A percentile compares a stretch with the other conserved stretches of the same genome.
These are phyloP conservation scores for Potentilla sterilis DNA, from an alignment of 306 rosid genomes.

Conservation along the genomic window DNA sequence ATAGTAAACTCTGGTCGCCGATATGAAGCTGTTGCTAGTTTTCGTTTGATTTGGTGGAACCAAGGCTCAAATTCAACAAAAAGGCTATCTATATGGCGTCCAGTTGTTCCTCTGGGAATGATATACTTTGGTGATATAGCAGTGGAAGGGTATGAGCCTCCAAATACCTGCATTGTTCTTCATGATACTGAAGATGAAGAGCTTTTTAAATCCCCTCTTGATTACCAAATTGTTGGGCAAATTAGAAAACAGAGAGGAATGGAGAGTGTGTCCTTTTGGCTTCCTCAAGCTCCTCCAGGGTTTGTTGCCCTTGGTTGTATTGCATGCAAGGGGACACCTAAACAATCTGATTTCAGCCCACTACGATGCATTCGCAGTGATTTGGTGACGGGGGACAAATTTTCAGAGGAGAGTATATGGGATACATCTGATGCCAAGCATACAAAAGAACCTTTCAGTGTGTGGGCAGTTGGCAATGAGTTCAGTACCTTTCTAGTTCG, in stretches of 20 bases:
- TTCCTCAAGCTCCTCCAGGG: conserved; percentile 94
- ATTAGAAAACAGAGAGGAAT: conserved; percentile 86
- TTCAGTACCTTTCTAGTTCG: conserved; percentile 84
- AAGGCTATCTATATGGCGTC: conserved; percentile 88
- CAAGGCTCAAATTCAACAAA: conserved; percentile 72
- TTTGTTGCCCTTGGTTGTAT: conserved; percentile 89
- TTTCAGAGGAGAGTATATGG: conserved; percentile 90
- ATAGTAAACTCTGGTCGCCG: conserved; percentile 53
- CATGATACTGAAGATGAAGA: conserved; percentile 65
- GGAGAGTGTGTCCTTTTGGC: conserved; percentile 82
- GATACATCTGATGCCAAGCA: conserved; percentile 72
- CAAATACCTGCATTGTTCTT: conserved; percentile 79
- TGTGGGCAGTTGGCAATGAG: conserved; percentile 87
- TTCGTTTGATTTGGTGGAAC: conserved; percentile 89
- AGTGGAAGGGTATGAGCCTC: conserved; percentile 89
- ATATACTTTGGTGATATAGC: conserved; percentile 89
- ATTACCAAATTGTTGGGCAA: conserved; percentile 79
- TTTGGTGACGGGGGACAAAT: conserved; percentile 76
- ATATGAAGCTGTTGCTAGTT: conserved; percentile 79
- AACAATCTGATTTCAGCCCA: conserved; percentile 59
- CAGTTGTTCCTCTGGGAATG: conserved; percentile 75
- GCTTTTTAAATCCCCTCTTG: conserved; percentile 67
- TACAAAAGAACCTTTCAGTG: conserved; percentile 59
- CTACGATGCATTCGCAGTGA: conserved; percentile 88
- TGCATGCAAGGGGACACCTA: conserved; percentile 79